Evolutionary conservation across 2,329 filamentous ascomycete species (phyloP), one percentile per base, ranked within the genome.

Genomic region (Colletotrichum sp.): DNA sequence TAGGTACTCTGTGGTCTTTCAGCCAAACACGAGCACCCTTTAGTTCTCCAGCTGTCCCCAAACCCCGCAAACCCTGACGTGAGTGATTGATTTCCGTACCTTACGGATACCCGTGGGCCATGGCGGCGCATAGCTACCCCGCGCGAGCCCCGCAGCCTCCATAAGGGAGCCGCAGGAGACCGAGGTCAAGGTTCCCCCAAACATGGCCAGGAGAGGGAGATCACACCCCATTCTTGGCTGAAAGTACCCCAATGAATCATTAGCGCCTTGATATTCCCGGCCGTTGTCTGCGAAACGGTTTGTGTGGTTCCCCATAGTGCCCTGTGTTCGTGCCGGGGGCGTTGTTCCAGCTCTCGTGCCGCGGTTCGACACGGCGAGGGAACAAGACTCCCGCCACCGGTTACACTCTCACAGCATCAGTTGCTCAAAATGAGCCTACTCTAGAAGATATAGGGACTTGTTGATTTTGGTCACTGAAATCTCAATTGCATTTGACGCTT

Each of bases 281-380:
- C n/a, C 10, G 44, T n/a, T 52, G 44, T 9, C 55, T 59, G 16
- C 8, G 55, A 59, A 59, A 59, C 16, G 24, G 16, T 52, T 52
- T 21, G 24, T 21, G 24, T 26, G 55, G 55, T 59, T 52, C n/a
- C 44, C n/a, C n/a, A 21, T 5, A 13, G n/a, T 52, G 44, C n/a
- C n/a, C n/a, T 24, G 44, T 52, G 44, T 52, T 52, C n/a, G n/a
- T 52, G 44, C 44, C 44, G 44, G 55, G 55, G 55, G 12, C 26
- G 59, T n/a, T 34, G 18, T 21, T 9, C 55, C 15, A 24, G 34
- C 30, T 26, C 16, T 9, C n/a, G 49, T 49, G 21, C 75, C 75
- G 75, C 71, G 75, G 75, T 60, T 62, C 52, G 26, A 26, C 63
- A 66, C 71, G 75, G 70, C 59, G 66, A 71, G 69, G 75, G 75